These are phyloP conservation scores for Puccinia triticina DNA, from an alignment of 1,284 basidiomycete genomes.

Conservation along the genomic window DNA sequence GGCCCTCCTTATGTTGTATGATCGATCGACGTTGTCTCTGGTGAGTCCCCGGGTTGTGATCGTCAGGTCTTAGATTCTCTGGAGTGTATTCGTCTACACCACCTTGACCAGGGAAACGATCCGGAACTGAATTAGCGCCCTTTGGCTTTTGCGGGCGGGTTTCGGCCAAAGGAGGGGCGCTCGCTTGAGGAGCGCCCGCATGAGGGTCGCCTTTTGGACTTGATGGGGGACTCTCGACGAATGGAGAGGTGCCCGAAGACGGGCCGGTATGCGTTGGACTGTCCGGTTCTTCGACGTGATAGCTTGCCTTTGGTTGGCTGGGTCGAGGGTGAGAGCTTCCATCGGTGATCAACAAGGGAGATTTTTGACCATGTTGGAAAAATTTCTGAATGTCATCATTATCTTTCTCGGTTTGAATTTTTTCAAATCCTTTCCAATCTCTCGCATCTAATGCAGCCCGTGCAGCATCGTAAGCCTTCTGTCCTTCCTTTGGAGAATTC, in stretches of 20 bases:
- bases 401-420: slow-evolving; percentile 29
- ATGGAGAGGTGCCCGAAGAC: neutral
- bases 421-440: slow-evolving; percentile 1
- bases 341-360: neutral
- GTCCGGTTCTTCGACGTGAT: neutral
- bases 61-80: neutral
- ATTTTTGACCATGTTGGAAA: neutral
- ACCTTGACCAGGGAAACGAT: neutral
- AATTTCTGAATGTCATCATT: neutral
- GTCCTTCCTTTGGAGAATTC: slow-evolving; percentile 7
- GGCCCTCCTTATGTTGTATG: slow-evolving; percentile 23
- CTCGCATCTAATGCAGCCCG: slow-evolving; percentile 7
- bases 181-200: too few relatives aligned
- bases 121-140: neutral
- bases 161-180: too few relatives aligned
- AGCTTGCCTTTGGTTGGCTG: neutral
- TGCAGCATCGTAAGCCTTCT: slow-evolving; percentile 18
- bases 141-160: neutral
- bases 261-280: neutral
- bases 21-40: slow-evolving; percentile 17
- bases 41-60: slow-evolving; percentile 3
- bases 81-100: neutral
- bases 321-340: neutral
- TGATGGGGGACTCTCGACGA: neutral
- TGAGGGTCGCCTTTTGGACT: neutral